These are phyloP conservation scores for Aspergillus quadricinctus DNA, from an alignment of 2,329 filamentous ascomycete species.

Conservation along the genomic window DNA sequence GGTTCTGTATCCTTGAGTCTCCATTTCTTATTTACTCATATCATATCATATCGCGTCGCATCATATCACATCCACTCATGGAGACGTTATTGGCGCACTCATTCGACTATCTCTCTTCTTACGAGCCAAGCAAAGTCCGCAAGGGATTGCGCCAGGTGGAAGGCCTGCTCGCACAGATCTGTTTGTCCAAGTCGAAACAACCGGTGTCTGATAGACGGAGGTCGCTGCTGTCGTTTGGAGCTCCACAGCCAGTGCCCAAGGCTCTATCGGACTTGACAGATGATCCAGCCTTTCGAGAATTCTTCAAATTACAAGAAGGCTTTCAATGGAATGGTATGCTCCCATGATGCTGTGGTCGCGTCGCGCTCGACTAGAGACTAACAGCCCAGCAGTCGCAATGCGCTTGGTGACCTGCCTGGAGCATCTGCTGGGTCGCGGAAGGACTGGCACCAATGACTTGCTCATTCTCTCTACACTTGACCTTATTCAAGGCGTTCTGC, in stretches of 20 bases:
- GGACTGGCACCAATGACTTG: slow-evolving; percentile 77
- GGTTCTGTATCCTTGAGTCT: not conserved
- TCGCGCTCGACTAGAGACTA: not conserved
- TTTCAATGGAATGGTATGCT: slow-evolving; percentile 86
- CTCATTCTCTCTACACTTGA: slow-evolving; percentile 85
- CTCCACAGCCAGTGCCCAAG: slow-evolving; percentile 50
- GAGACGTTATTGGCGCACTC: slow-evolving; percentile 87
- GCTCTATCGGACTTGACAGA: slow-evolving; percentile 65
- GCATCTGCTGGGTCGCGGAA: slow-evolving; percentile 75
- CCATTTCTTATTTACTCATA: slow-evolving; percentile 1
- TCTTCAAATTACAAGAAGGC: slow-evolving; percentile 93
- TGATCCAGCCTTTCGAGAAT: slow-evolving; percentile 89
- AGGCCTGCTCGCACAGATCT: slow-evolving; percentile 89
- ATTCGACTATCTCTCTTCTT: slow-evolving; percentile 94
- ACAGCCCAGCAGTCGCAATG: slow-evolving; percentile 61
- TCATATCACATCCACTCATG: slow-evolving; percentile 52
- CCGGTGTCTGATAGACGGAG: slow-evolving; percentile 38
- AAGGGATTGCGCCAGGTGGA: slow-evolving; percentile 94
- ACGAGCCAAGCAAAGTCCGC: slow-evolving; percentile 81
- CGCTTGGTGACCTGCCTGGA: slow-evolving; percentile 82
- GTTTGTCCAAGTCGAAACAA: slow-evolving; percentile 58
- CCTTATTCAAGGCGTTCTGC: slow-evolving; percentile 78
- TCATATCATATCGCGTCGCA: not conserved
- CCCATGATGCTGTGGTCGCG: not conserved
- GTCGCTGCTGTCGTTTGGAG: slow-evolving; percentile 38